Evolutionary conservation across 192 early-diverging fungal species (phyloP), one percentile per base, ranked within the genome.

Genomic region (Gaertneriomyces sp.): DNA sequence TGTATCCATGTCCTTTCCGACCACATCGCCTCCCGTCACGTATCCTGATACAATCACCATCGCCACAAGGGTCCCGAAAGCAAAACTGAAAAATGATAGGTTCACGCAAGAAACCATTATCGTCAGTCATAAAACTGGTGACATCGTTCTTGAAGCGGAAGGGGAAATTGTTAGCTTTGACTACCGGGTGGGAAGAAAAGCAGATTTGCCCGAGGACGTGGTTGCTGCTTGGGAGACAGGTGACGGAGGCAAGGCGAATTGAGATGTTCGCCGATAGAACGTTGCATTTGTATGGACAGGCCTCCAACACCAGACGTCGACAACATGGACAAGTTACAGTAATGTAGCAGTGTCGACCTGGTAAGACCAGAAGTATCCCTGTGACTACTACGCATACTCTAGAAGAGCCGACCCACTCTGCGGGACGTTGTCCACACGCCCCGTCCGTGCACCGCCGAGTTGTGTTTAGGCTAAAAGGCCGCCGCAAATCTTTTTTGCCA

Each of bases 31-130:
- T 33, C 71, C 75, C 3, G 78, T 82, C 16, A 57, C 47, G 12
- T 84, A 74, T 53, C 79, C 79, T 4, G 79, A 84, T 62, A 82
- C 70, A 20, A 25, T 79, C 42, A 75, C 69, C 20, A 64, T 81
- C 8, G 81, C 43, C 16, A 65, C 71, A 11, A 55, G 60, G n/a
- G 20, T 75, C 11, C 60, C 47, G 45, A 47, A 33, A 33, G 25
- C 25, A 2, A 33, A 33, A 10, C 20, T 80, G 7, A 45, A 52
- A 9, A 53, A 57, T 44, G 77, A 80, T 52, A 72, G 82, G 12
- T 81, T 75, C 49, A 69, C 58, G 0, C 73, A 81, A 63, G 40
- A 45, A 10, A 61, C 51, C 39, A 45, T 74, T 1, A 53, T 76
- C 17, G 75, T 84, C 11, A 76, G 70, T 16, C 77, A 77, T 47